phyloP scores from a whole-genome alignment of 1,284 basidiomycete species.

The Pseudozyma sp. region DNA sequence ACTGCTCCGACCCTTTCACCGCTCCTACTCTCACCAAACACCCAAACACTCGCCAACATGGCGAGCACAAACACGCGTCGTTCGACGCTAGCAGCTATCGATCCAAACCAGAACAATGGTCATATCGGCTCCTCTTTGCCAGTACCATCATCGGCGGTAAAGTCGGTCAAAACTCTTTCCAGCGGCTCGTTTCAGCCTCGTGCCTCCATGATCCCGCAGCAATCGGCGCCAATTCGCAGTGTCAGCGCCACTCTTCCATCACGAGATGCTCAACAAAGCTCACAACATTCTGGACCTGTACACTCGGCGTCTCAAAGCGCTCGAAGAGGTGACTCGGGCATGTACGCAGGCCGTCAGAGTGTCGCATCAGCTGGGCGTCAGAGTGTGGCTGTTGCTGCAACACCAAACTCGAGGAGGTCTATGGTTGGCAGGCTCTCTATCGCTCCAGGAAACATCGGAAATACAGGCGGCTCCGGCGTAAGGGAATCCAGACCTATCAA shows the following conservation, averaged over 20 bases:
- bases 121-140: constrained; percentile 43
- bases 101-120: constrained; percentile 58
- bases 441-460: constrained; percentile 46
- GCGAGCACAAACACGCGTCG: constrained; percentile 49
- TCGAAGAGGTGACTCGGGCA: constrained; percentile 34
- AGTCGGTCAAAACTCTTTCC: constrained; percentile 40
- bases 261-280: constrained; percentile 19
- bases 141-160: constrained; percentile 48
- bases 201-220: constrained; percentile 53
- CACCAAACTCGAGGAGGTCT: constrained; percentile 53
- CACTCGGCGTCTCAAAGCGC: constrained; percentile 38
- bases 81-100: constrained; percentile 58
- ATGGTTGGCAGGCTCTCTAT: constrained; percentile 52
- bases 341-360: constrained; percentile 46
- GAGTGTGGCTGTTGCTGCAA: constrained; percentile 51
- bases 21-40: constrained; percentile 10
- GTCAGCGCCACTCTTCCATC: constrained; percentile 18
- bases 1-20: background rate
- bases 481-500: constrained; percentile 54
- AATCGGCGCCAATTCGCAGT: constrained; percentile 25
- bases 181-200: constrained; percentile 36
- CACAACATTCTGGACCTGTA: constrained; percentile 25
- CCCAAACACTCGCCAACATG: constrained; percentile 19
- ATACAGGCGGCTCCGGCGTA: constrained; percentile 36
- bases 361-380: constrained; percentile 47